These are phyloP conservation scores for Solanum clarkiae DNA, from an alignment of 257 asterid species.

Conservation along the genomic window DNA sequence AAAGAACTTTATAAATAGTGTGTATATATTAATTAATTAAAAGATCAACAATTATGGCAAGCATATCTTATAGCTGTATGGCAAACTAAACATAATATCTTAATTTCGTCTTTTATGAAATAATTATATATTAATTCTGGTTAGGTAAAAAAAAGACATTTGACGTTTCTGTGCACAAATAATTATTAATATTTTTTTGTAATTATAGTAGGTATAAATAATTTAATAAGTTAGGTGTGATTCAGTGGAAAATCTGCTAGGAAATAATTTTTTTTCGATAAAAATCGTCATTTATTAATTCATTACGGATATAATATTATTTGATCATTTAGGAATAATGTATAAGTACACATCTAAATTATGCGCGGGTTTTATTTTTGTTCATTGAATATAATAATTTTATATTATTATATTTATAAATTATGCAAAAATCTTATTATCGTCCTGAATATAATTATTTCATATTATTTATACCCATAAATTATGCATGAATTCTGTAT, in stretches of 20 bases:
- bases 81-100: slow-evolving; percentile 1
- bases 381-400: too few relatives aligned
- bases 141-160: neutral
- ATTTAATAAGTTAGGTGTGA: neutral
- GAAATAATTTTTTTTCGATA: neutral
- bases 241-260: neutral
- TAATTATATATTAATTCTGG: neutral
- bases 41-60: neutral
- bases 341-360: too few relatives aligned
- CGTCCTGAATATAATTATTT: too few relatives aligned
- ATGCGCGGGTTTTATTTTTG: too few relatives aligned
- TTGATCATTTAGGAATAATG: too few relatives aligned
- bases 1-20: neutral
- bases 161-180: neutral
- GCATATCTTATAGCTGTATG: slow-evolving; percentile 25
- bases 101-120: neutral
- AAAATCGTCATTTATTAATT: neutral
- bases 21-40: too few relatives aligned
- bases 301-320: neutral
- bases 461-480: too few relatives aligned
- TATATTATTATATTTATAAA: too few relatives aligned
- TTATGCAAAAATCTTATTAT: too few relatives aligned
- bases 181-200: neutral
- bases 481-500: too few relatives aligned
- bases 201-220: neutral